These are phyloP conservation scores for Arabidopsis arenosa DNA, from an alignment of 345 rosid genomes.

Conservation along the genomic window DNA sequence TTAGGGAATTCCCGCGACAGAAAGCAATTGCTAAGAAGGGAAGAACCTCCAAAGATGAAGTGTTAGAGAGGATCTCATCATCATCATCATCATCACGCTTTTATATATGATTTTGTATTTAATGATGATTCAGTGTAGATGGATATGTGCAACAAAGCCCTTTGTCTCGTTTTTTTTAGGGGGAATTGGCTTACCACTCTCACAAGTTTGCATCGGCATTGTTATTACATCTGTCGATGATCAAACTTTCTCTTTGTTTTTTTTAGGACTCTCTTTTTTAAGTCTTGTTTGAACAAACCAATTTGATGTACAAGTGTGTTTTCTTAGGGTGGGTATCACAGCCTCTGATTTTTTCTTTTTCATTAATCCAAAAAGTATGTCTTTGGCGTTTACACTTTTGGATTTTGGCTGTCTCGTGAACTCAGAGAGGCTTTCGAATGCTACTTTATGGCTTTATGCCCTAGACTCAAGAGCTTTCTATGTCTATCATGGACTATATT, in stretches of 20 bases:
- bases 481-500: no score
- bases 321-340: background rate
- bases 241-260: background rate
- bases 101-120: constrained; percentile 1
- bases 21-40: constrained; percentile 7
- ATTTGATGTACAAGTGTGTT: constrained; percentile 7
- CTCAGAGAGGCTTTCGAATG: background rate
- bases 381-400: background rate
- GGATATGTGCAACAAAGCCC: background rate
- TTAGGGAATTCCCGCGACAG: background rate
- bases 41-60: constrained; percentile 14
- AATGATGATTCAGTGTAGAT: constrained; percentile 1
- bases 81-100: constrained; percentile 10
- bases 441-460: no score
- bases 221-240: background rate
- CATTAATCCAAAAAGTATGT: background rate
- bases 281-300: background rate
- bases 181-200: background rate
- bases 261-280: background rate
- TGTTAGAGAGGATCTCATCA: background rate
- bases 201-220: constrained; percentile 2
- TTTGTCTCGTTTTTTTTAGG: background rate
- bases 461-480: background rate
- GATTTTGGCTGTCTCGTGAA: background rate
- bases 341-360: background rate